Percentiles rank a stretch among this genome's conserved stretches.
These are phyloP conservation scores for Nyssa sinensis DNA, from an alignment of 148 eudicot species.

Conservation along the genomic window DNA sequence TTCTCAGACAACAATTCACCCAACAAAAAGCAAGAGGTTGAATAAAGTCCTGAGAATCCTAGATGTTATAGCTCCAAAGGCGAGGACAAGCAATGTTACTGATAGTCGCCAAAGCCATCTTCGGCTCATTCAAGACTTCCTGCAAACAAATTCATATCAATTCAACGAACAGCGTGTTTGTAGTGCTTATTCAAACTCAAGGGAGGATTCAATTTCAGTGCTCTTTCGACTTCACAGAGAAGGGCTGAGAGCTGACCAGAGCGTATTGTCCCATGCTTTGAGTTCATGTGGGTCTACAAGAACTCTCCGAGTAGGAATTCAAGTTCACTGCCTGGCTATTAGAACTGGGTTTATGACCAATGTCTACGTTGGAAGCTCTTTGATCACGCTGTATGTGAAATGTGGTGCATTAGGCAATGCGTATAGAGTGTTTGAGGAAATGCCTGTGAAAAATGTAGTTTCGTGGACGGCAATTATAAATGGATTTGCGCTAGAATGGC, in stretches of 20 bases:
- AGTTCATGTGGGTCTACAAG: slow-evolving; percentile 27
- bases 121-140: background rate
- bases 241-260: slow-evolving; percentile 25
- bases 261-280: slow-evolving; percentile 29
- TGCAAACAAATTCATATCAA: background rate
- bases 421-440: slow-evolving; percentile 34
- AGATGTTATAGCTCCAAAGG: background rate
- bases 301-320: slow-evolving; percentile 27
- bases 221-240: slow-evolving; percentile 13
- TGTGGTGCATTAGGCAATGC: slow-evolving; percentile 29
- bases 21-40: background rate
- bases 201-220: background rate
- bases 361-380: slow-evolving; percentile 41
- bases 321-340: slow-evolving; percentile 39
- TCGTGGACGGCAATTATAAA: slow-evolving; percentile 47
- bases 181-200: background rate
- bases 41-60: background rate
- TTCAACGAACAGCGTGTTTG: background rate
- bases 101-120: background rate
- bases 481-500: slow-evolving; percentile 33
- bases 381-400: slow-evolving; percentile 37
- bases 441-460: slow-evolving; percentile 47
- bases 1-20: background rate
- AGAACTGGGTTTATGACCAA: slow-evolving; percentile 27
- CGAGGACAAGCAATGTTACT: too few species aligned